Evolutionary conservation across 495 filamentous ascomycete species (phyloP).

Genomic region (Aspergillus sparsus): DNA sequence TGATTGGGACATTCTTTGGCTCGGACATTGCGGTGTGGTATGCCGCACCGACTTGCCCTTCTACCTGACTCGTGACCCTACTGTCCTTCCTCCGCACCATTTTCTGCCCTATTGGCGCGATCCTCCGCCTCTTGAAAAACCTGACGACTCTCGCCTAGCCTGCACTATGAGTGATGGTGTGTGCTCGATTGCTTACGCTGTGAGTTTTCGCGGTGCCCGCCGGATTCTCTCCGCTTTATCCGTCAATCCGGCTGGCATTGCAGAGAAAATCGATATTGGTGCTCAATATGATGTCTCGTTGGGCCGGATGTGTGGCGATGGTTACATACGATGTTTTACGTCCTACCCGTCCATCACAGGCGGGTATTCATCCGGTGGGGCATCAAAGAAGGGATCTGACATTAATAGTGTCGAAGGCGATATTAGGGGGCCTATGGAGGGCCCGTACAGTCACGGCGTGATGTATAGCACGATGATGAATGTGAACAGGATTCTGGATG

Average conservation of each 20-base stretch:
- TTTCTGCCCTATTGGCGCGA: slow-evolving; percentile 27
- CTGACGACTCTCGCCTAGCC: slow-evolving; percentile 47
- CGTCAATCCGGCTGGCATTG: slow-evolving; percentile 36
- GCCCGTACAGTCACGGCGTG: slow-evolving; percentile 26
- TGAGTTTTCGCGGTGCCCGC: slow-evolving; percentile 53
- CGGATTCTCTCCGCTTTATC: slow-evolving; percentile 50
- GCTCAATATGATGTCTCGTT: slow-evolving; percentile 51
- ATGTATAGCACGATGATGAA: slow-evolving; percentile 54
- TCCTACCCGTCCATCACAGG: slow-evolving; percentile 50
- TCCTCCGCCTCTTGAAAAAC: slow-evolving; percentile 22
- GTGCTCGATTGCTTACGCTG: slow-evolving; percentile 56
- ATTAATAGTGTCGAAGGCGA: slow-evolving; percentile 37
- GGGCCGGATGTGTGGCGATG: slow-evolving; percentile 47
- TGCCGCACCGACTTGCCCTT: slow-evolving; percentile 21
- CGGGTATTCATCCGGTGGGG: slow-evolving; percentile 45
- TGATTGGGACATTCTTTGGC: slow-evolving; percentile 57
- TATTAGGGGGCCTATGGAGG: not conserved
- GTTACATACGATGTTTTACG: slow-evolving; percentile 45
- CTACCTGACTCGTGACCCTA: slow-evolving; percentile 27
- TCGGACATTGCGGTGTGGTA: slow-evolving; percentile 50
- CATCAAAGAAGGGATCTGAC: slow-evolving; percentile 44
- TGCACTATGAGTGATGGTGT: slow-evolving; percentile 48
- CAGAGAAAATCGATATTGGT: slow-evolving; percentile 28
- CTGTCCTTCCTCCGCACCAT: slow-evolving; percentile 22
- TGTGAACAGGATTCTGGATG: slow-evolving; percentile 27